Evolutionary conservation across 2,329 filamentous ascomycete species (phyloP), one percentile per base, ranked within the genome.

Genomic region (Lecanoromycetidae sp.): DNA sequence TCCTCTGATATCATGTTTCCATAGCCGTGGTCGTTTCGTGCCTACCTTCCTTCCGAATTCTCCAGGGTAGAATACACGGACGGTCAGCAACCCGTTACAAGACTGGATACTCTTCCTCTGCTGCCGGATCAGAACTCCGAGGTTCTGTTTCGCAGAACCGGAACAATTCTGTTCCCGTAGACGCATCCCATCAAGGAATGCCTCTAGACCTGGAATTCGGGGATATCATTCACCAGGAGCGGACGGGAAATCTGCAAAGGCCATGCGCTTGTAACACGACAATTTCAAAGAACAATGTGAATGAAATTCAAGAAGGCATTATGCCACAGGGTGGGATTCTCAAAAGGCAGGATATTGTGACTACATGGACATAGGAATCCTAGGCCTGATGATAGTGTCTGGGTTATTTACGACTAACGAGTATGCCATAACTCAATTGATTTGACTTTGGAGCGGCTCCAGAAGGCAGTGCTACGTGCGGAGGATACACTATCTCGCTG

Each of bases 1-100:
- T 20, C 17, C 13, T 10, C 26, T 23, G 19, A 39, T 6, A 25
- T 5, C 10, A 8, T 42, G 20, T 10, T 8, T 15, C 13, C 6
- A 30, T 26, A 50, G 50, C 50, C 9, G 43, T 52, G 8, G 34
- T 49, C 4, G 50, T 52, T 13, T 37, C 46, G 27, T 52, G 29
- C 13, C 42, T 52, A 2, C 46, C 50, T 22, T 52, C 50, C 36
- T 52, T 49, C 41, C 43, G 44, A 13, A 36, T 46, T 20, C 42
- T 52, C 3, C 40, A 49, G 33, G n/a, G n/a, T n/a, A 46, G 35
- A 30, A 23, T 32, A 10, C 42, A 43, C 15, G 36, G 15, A 5
- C 36, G 36, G 13, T 44, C 46, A 15, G 13, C 15, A 8, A 44
- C 46, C n/a, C 30, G 39, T 23, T 48, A 36, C 23, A 48, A 43